Evolutionary conservation across 164 flowering plant genomes (phyloP).

Genomic region (Malania oleifera): DNA sequence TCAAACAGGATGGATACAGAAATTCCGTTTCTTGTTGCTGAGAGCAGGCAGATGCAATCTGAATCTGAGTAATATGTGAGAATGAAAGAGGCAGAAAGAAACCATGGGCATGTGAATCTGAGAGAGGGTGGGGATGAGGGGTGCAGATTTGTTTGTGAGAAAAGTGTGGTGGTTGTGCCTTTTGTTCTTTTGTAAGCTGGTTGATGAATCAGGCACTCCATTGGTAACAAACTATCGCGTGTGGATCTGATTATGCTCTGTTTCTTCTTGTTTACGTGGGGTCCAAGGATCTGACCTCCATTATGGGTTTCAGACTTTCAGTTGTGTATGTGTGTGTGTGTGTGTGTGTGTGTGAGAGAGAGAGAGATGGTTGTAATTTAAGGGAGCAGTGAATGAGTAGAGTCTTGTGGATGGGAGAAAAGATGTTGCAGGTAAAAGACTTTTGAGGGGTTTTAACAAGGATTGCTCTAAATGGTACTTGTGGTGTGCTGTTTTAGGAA

Average conservation of each 20-base stretch:
- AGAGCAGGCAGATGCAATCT: background rate
- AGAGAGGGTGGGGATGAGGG: background rate
- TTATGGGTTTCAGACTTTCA: no score
- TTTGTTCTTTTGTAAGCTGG: background rate
- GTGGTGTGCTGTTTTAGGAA: no score
- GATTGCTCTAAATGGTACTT: no score
- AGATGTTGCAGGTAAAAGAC: no score
- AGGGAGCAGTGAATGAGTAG: no score
- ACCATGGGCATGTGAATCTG: slow-evolving; percentile 12
- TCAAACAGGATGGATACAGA: no score
- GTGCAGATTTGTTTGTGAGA: slow-evolving; percentile 6
- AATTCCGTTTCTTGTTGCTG: no score
- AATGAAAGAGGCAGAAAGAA: background rate
- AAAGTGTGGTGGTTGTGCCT: background rate
- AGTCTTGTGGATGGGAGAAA: no score
- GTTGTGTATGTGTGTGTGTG: no score
- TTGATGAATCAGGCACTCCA: slow-evolving; percentile 9
- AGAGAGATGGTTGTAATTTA: no score
- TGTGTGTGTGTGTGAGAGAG: no score
- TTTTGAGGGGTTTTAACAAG: no score
- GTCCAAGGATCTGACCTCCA: slow-evolving; percentile 1
- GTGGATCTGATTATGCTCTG: slow-evolving; percentile 15
- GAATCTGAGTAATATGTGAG: slow-evolving; percentile 5
- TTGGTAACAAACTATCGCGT: slow-evolving; percentile 14
- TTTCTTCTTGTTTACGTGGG: slow-evolving; percentile 7